Evolutionary conservation across 495 filamentous ascomycete genomes (phyloP).

Genomic region (Penicillium longicatenatum): DNA sequence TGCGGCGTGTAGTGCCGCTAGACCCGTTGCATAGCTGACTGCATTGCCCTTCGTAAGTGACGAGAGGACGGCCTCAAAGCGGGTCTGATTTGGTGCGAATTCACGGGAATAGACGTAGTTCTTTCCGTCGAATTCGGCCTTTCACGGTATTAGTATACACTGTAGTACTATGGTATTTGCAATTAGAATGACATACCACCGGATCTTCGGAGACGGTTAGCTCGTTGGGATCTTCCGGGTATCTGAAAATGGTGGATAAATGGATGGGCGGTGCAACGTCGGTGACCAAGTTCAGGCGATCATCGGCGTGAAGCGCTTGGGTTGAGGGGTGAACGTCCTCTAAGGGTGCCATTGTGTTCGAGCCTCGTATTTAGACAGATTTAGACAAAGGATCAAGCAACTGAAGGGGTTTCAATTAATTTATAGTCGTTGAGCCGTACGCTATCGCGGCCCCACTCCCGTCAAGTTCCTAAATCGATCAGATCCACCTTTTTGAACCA

Average conservation of each 20-base stretch:
- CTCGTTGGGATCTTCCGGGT: slow-evolving; percentile 62
- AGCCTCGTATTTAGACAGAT: neutral
- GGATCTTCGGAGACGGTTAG: slow-evolving; percentile 47
- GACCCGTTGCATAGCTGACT: slow-evolving; percentile 75
- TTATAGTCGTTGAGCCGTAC: slow-evolving; percentile 6
- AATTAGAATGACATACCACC: slow-evolving; percentile 16
- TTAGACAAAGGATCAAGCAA: too few species aligned
- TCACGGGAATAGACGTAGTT: slow-evolving; percentile 71
- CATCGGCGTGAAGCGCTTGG: slow-evolving; percentile 70
- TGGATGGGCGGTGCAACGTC: slow-evolving; percentile 83
- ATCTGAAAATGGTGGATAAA: slow-evolving; percentile 81
- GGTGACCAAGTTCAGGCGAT: slow-evolving; percentile 62
- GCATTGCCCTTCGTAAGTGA: slow-evolving; percentile 64
- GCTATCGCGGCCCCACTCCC: slow-evolving; percentile 21
- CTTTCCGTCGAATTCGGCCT: slow-evolving; percentile 34
- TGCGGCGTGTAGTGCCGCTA: slow-evolving; percentile 79
- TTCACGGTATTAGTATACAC: neutral
- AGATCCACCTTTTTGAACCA: neutral
- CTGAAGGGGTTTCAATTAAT: neutral
- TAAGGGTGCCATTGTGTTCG: slow-evolving; percentile 21
- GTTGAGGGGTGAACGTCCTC: slow-evolving; percentile 22
- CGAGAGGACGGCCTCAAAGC: slow-evolving; percentile 76
- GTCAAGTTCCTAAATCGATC: slow-evolving; percentile 29
- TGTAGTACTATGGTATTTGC: neutral
- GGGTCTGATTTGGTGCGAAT: slow-evolving; percentile 68